Percentiles rank a stretch among this genome's conserved stretches.
Conservation (phyloP, 164 flowering plant species). For the Aristolochia contorta region DNA sequence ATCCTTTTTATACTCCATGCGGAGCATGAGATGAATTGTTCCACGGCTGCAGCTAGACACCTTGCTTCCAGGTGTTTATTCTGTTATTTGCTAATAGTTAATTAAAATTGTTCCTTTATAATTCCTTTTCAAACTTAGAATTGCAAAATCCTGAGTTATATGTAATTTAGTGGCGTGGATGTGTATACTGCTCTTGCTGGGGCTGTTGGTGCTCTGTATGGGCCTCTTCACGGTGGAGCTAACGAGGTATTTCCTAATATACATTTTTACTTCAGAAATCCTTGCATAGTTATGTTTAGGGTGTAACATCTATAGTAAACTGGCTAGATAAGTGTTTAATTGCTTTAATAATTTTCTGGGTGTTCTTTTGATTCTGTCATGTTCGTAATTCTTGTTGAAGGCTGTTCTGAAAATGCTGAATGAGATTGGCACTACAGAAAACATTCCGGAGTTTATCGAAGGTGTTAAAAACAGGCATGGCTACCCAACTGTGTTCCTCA, state of each 20-base stretch:
- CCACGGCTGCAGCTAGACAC: constrained; percentile 97
- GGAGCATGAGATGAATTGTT: constrained; percentile 99
- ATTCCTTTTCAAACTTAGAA: no score
- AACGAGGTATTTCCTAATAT: constrained; percentile 60
- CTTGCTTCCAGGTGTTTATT: constrained; percentile 80
- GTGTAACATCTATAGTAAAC: background rate
- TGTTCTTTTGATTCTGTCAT: constrained; percentile 3
- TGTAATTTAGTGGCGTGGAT: constrained; percentile 79
- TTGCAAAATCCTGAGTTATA: background rate
- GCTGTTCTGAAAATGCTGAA: constrained; percentile 96
- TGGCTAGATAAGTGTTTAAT: background rate
- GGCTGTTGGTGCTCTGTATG: constrained; percentile 97
- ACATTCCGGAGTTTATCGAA: constrained; percentile 93
- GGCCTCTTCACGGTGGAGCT: constrained; percentile 99
- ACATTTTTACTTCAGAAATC: background rate
- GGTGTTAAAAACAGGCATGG: constrained; percentile 85
- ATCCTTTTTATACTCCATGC: constrained; percentile 94
- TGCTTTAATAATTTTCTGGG: background rate
- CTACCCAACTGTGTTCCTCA: background rate
- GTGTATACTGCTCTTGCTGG: constrained; percentile 98
- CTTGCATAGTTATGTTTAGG: no score
- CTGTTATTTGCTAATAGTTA: background rate
- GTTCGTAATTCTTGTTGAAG: constrained; percentile 23
- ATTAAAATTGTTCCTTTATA: background rate
- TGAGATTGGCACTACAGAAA: constrained; percentile 88